These are phyloP conservation scores for Nakazawaea ambrosiae DNA, from an alignment of 805 yeast species.

Conservation along the genomic window DNA sequence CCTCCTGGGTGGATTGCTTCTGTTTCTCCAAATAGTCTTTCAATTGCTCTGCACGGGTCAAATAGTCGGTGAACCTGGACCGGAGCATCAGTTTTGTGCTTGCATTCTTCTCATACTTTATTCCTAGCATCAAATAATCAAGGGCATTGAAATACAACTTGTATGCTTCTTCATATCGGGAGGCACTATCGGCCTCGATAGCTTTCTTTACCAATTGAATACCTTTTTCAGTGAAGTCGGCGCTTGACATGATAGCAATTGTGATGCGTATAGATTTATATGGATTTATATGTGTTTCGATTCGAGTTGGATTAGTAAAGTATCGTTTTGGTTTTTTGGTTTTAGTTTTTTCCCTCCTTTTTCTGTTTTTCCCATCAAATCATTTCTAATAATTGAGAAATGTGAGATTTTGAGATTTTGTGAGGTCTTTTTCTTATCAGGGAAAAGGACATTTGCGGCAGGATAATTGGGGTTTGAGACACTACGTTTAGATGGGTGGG, in stretches of 20 bases:
- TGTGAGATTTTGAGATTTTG: too few species aligned
- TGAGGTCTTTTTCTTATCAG: too few species aligned
- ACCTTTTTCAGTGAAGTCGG: constrained; percentile 87
- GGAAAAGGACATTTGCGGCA: too few species aligned
- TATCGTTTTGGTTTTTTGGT: not conserved
- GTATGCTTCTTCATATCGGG: constrained; percentile 90
- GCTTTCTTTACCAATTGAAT: constrained; percentile 92
- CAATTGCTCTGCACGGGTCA: constrained; percentile 88
- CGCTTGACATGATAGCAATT: constrained; percentile 27
- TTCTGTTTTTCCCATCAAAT: too few species aligned
- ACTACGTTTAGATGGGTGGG: too few species aligned
- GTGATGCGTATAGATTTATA: not conserved
- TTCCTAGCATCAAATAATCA: constrained; percentile 91
- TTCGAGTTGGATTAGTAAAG: not conserved
- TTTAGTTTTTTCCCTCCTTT: too few species aligned
- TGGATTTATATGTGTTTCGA: not conserved
- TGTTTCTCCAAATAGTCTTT: constrained; percentile 78
- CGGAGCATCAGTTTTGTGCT: constrained; percentile 84
- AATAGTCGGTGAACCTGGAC: constrained; percentile 83
- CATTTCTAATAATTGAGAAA: too few species aligned
- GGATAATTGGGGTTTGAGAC: too few species aligned
- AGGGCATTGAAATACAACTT: constrained; percentile 87
- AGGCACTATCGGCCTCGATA: constrained; percentile 86
- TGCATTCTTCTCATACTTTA: constrained; percentile 89
- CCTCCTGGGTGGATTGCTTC: constrained; percentile 36